Conservation (phyloP, 2,329 filamentous ascomycete species). For the Trichophyton verrucosum region DNA sequence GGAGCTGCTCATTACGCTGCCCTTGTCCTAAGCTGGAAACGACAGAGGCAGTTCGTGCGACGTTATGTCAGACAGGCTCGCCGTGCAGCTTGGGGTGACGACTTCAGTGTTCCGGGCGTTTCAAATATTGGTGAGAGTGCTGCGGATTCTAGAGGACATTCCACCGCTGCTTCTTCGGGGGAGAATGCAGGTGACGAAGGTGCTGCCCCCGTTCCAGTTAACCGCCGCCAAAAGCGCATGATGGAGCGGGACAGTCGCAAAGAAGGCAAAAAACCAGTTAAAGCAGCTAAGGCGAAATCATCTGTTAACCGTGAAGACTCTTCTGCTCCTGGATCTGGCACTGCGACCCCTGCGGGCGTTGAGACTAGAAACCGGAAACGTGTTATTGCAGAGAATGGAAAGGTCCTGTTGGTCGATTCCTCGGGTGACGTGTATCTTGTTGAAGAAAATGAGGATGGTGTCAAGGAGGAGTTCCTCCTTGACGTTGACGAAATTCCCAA, state of each 20-base stretch:
- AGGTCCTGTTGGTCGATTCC: conserved; percentile 84
- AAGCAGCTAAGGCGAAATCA: conserved; percentile 14
- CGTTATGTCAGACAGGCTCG: conserved; percentile 84
- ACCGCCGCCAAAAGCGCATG: conserved; percentile 75
- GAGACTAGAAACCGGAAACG: conserved; percentile 60
- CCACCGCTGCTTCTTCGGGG: conserved; percentile 30
- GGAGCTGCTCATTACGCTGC: conserved; percentile 79
- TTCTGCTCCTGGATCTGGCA: conserved; percentile 29
- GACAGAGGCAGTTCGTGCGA: conserved; percentile 81
- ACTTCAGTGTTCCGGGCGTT: conserved; percentile 52
- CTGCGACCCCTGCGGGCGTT: conserved; percentile 41
- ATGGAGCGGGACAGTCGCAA: conserved; percentile 68
- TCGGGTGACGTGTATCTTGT: conserved; percentile 91
- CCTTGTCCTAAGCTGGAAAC: conserved; percentile 74
- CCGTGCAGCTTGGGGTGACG: conserved; percentile 80
- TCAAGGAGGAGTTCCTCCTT: conserved; percentile 68
- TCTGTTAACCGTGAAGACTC: conserved; percentile 7
- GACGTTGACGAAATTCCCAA: conserved; percentile 73
- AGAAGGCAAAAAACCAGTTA: conserved; percentile 45
- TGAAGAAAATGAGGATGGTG: conserved; percentile 76
- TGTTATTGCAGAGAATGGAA: conserved; percentile 88
- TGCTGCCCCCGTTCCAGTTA: conserved; percentile 46
- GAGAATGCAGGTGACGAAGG: conserved; percentile 36
- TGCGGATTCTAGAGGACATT: conserved; percentile 17
- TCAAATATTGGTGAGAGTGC: conserved; percentile 47